A percentile compares a stretch with the other conserved stretches of the same genome.
Evolutionary conservation across 1,284 basidiomycete species (phyloP).

Genomic region (Ganoderma boninense): DNA sequence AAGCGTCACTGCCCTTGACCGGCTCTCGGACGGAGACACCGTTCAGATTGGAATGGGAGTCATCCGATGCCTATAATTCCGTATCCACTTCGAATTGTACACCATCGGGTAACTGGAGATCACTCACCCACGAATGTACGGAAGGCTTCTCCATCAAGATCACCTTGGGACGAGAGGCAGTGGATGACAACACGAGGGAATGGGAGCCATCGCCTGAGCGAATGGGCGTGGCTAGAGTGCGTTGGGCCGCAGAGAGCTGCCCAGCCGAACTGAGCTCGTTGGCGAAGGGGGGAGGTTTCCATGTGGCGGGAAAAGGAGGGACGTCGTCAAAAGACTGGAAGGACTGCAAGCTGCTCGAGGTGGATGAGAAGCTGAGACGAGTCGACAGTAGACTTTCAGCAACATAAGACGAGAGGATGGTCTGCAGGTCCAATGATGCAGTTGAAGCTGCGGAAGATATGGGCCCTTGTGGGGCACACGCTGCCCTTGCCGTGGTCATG

Average conservation of each 20-base stretch:
- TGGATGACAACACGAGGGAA: conserved; percentile 53
- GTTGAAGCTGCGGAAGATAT: conserved; percentile 22
- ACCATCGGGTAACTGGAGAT: background rate
- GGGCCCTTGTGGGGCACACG: conserved; percentile 2
- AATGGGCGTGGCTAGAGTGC: background rate
- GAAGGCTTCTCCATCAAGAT: conserved; percentile 59
- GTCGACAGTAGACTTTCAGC: conserved; percentile 39
- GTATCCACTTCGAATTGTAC: background rate
- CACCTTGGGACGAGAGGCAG: conserved; percentile 57
- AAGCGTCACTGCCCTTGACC: background rate
- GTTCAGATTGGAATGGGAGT: background rate
- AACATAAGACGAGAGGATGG: conserved; percentile 29
- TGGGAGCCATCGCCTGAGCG: conserved; percentile 11
- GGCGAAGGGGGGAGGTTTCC: conserved; percentile 29
- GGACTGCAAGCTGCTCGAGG: conserved; percentile 37
- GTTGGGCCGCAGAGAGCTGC: conserved; percentile 18
- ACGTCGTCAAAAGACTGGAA: conserved; percentile 38
- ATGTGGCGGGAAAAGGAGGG: conserved; percentile 41
- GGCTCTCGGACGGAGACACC: background rate
- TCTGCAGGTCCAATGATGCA: conserved; percentile 37
- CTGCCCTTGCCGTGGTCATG: conserved; percentile 13
- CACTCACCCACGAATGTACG: conserved; percentile 61
- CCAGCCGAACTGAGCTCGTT: conserved; percentile 34
- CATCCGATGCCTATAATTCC: background rate
- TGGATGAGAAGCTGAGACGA: conserved; percentile 42